Conservation (phyloP, 352 stramenopile species). For the Globisporangium paroecandrum region DNA sequence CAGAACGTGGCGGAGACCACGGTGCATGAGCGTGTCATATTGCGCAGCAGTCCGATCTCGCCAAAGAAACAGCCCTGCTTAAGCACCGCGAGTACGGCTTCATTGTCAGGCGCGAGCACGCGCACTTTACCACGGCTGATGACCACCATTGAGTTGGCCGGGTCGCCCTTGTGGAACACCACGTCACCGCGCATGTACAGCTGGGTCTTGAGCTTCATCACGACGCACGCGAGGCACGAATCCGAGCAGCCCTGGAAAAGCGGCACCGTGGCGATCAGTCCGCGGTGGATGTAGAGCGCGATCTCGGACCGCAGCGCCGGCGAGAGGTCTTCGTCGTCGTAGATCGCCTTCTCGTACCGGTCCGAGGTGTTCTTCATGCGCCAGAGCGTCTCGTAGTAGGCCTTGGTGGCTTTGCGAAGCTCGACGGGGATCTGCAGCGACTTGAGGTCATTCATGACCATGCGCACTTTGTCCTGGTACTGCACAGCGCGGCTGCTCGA, state of each 20-base stretch:
- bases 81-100: slow-evolving; percentile 45
- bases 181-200: slow-evolving; percentile 61
- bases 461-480: slow-evolving; percentile 59
- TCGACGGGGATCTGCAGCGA: slow-evolving; percentile 49
- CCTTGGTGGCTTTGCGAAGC: slow-evolving; percentile 46
- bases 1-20: slow-evolving; percentile 58
- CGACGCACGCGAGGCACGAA: slow-evolving; percentile 45
- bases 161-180: slow-evolving; percentile 57
- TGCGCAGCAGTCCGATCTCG: slow-evolving; percentile 51
- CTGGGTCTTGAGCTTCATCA: slow-evolving; percentile 56
- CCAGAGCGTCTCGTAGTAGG: slow-evolving; percentile 66
- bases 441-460: slow-evolving; percentile 67
- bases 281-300: slow-evolving; percentile 58
- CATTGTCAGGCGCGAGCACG: slow-evolving; percentile 53
- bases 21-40: slow-evolving; percentile 57
- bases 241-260: slow-evolving; percentile 60
- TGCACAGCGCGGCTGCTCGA: slow-evolving; percentile 46
- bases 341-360: slow-evolving; percentile 65
- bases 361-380: slow-evolving; percentile 68
- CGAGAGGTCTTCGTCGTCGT: slow-evolving; percentile 62
- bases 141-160: slow-evolving; percentile 59
- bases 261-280: slow-evolving; percentile 46
- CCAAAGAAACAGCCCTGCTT: slow-evolving; percentile 66
- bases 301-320: slow-evolving; percentile 52
- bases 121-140: slow-evolving; percentile 63